Conservation (phyloP, 805 yeast genomes). For the Saturnispora sanitii region DNA sequence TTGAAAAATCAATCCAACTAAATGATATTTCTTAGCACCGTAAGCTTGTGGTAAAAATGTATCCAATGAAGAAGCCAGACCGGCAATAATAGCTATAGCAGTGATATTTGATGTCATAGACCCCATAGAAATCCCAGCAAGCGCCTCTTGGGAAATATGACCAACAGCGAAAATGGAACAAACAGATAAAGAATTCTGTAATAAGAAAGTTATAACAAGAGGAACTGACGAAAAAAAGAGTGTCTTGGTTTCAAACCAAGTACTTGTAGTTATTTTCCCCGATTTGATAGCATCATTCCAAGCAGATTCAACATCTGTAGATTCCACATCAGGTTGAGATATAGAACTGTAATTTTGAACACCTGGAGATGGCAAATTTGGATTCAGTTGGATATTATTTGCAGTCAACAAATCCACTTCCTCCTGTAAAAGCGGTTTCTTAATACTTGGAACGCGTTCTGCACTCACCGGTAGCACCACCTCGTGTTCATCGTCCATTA, state of each 20-base stretch:
- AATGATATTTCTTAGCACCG: constrained; percentile 53
- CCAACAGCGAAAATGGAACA: constrained; percentile 76
- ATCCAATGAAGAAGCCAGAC: constrained; percentile 69
- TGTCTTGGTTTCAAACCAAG: constrained; percentile 30
- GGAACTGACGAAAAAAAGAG: constrained; percentile 42
- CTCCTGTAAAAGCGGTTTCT: constrained; percentile 16
- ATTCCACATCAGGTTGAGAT: constrained; percentile 7
- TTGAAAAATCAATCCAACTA: constrained; percentile 61
- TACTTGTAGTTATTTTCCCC: constrained; percentile 36
- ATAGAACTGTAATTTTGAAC: constrained; percentile 3
- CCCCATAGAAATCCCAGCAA: constrained; percentile 68
- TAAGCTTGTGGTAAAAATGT: constrained; percentile 72
- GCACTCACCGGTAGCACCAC: background rate
- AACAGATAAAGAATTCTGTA: constrained; percentile 65
- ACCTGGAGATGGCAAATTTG: too few relatives aligned
- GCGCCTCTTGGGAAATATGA: constrained; percentile 55
- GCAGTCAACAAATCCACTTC: constrained; percentile 23
- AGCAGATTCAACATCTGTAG: constrained; percentile 22
- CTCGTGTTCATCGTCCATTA: constrained; percentile 17
- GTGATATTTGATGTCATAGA: constrained; percentile 73
- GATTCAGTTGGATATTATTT: constrained; percentile 22
- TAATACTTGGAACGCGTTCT: constrained; percentile 6
- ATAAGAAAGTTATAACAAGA: constrained; percentile 51
- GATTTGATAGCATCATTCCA: constrained; percentile 28
- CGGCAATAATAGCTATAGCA: constrained; percentile 67